Evolutionary conservation across 2,329 filamentous ascomycete species (phyloP).

Genomic region (Pezicula carpinea): DNA sequence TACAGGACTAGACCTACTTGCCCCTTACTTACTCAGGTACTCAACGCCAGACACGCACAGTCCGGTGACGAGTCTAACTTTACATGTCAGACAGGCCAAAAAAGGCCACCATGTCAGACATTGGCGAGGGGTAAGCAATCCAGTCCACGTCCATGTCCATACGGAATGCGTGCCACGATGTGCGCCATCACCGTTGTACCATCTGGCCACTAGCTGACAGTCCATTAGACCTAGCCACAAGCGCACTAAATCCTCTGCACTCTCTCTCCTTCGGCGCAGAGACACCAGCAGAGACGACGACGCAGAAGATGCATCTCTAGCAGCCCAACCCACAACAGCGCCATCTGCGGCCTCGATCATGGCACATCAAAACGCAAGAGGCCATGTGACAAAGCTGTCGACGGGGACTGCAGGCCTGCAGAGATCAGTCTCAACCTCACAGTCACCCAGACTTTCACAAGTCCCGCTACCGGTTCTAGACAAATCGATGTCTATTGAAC

Average conservation of each 20-base stretch:
- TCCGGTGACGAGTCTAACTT: too few species aligned
- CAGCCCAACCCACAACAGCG: conserved; percentile 20
- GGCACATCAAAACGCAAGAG: conserved; percentile 17
- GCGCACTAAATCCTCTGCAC: conserved; percentile 49
- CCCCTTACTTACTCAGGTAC: too few species aligned
- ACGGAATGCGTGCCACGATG: background rate
- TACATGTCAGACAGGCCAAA: background rate
- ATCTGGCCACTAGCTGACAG: background rate
- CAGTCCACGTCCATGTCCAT: background rate
- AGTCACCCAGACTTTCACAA: conserved; percentile 12
- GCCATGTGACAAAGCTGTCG: conserved; percentile 22
- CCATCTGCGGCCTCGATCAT: conserved; percentile 18
- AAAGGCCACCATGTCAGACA: background rate
- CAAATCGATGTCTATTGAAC: conserved; percentile 63
- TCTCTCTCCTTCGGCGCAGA: conserved; percentile 48
- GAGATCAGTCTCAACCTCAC: conserved; percentile 21
- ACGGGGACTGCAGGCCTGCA: conserved; percentile 24
- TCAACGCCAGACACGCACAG: too few species aligned
- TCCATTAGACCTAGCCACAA: conserved; percentile 31
- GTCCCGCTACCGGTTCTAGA: conserved; percentile 15
- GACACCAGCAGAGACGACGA: conserved; percentile 27
- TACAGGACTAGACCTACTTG: too few species aligned
- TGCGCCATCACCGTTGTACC: too few species aligned
- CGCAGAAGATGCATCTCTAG: conserved; percentile 24
- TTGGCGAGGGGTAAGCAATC: background rate